Evolutionary conservation across 352 stramenopile species (phyloP).

Genomic region (Globisporangium heterothallicum): DNA sequence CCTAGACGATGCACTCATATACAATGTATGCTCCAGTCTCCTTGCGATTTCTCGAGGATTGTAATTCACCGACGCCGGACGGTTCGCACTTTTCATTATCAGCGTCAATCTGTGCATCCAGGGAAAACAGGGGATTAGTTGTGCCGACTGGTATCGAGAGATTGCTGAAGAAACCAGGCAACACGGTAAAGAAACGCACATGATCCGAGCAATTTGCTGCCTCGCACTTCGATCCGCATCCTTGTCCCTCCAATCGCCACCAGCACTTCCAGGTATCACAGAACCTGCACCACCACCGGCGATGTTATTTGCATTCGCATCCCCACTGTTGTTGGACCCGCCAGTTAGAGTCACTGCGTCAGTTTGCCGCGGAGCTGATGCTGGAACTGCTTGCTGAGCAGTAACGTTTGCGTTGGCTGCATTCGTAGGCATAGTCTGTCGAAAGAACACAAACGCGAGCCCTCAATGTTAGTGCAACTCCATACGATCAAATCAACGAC

Average conservation of each 20-base stretch:
- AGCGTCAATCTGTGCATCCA: conserved; percentile 62
- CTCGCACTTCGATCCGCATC: conserved; percentile 69
- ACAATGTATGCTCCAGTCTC: conserved; percentile 79
- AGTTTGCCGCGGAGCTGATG: conserved; percentile 6
- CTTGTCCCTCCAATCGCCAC: conserved; percentile 81
- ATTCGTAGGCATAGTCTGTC: conserved; percentile 15
- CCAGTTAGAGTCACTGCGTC: conserved; percentile 14
- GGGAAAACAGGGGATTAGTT: background rate
- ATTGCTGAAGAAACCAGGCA: too few relatives aligned
- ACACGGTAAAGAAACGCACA: too few relatives aligned
- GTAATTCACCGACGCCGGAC: conserved; percentile 83
- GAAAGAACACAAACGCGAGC: conserved; percentile 1
- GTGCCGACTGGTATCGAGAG: too few relatives aligned
- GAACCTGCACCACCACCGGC: conserved; percentile 1
- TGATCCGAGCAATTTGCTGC: conserved; percentile 86
- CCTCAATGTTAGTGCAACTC: background rate
- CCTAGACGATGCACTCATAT: conserved; percentile 78
- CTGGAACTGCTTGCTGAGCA: background rate
- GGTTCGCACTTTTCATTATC: conserved; percentile 88
- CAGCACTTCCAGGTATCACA: conserved; percentile 15
- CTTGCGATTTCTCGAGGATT: conserved; percentile 84
- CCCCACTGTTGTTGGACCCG: background rate
- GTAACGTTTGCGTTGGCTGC: background rate
- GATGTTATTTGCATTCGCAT: conserved; percentile 9
- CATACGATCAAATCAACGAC: background rate